Base-by-base conservation (phyloP, 2,329 filamentous ascomycete species). In the Thermoascus crustaceus region DNA sequence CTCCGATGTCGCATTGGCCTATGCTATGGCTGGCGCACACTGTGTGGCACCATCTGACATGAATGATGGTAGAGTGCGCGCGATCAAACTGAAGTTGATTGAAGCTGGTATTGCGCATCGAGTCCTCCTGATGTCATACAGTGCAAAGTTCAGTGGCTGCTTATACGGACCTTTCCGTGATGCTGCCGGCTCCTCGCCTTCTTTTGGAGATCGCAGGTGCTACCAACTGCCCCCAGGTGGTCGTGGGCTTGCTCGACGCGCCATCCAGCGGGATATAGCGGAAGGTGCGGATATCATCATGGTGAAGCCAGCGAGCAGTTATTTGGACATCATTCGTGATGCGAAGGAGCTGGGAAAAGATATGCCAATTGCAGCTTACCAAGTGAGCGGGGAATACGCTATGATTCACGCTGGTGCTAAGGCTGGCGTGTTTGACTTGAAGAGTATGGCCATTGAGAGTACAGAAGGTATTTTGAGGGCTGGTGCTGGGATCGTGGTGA, bases 231-330 rank as follows among this genome's bases (percentile, higher is more conserved):
- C 91, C 1, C 86, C 87, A 0, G 88, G 88, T 42, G 91, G 88
- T 17, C 82, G 91, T 33, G 91, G 91, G 21, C 77, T 98, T 29
- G 91, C 91, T 10, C 79, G 91, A 46, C 78, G 91, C 48, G 91
- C 91, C 32, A 95, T 98, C 46, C 68, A 78, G 25, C 77, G 91
- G 48, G 91, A 98, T 57, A 89, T 98, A 48, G 75, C 73, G 45
- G 91, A 98, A 65, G 91, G 91, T 17, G 91, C 91, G 13, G 91
- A 98, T 55, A 86, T 95, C 49, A 94, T 98, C 64, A 95, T 98
- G 89, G 91, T 98, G 43, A 98, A 98, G 72, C 91, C 91, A 2
- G 91, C 91, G 7, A 84, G 84, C 51, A 86, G 89, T 61, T 98
- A 94, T 60, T 74, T 98, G 30, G 91, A 98, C 63, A 94, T 98